phyloP scores from a whole-genome alignment of 1,139 yeast species.

The Hansenula lynferdii region DNA sequence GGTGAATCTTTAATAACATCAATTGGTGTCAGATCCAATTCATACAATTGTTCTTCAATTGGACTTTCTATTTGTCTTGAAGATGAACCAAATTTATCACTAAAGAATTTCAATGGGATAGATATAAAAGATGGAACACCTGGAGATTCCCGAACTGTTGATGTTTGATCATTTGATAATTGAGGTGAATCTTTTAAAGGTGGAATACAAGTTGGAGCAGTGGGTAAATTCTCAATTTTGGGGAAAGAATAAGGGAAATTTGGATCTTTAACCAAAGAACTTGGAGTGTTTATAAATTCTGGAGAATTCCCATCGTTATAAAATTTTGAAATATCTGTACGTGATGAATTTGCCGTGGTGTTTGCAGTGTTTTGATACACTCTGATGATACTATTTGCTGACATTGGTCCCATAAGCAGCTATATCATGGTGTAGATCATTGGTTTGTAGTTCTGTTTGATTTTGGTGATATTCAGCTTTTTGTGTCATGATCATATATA shows the following conservation, averaged over 20 bases:
- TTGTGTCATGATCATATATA: no score
- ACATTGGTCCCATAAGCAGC: constrained; percentile 1
- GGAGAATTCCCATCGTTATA: background rate
- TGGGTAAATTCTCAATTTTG: constrained; percentile 11
- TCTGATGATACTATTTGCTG: constrained; percentile 13
- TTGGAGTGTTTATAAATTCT: background rate
- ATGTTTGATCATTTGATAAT: background rate
- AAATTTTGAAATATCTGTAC: background rate
- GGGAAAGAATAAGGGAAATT: background rate
- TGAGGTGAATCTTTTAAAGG: background rate
- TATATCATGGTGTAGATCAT: no score
- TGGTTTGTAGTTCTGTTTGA: no score
- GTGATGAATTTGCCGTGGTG: constrained; percentile 4
- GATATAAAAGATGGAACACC: constrained; percentile 7
- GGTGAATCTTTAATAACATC: constrained; percentile 13
- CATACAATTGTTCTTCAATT: background rate
- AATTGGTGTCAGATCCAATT: constrained; percentile 5
- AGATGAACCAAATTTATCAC: background rate
- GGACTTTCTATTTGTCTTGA: no score
- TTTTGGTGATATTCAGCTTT: no score
- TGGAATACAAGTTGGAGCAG: no score
- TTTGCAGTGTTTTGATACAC: constrained; percentile 9
- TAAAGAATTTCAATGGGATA: constrained; percentile 9
- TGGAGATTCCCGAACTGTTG: background rate
- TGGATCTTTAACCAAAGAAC: background rate